Conservation (phyloP, 768 basidiomycete species). For the Hericium coralloides region DNA sequence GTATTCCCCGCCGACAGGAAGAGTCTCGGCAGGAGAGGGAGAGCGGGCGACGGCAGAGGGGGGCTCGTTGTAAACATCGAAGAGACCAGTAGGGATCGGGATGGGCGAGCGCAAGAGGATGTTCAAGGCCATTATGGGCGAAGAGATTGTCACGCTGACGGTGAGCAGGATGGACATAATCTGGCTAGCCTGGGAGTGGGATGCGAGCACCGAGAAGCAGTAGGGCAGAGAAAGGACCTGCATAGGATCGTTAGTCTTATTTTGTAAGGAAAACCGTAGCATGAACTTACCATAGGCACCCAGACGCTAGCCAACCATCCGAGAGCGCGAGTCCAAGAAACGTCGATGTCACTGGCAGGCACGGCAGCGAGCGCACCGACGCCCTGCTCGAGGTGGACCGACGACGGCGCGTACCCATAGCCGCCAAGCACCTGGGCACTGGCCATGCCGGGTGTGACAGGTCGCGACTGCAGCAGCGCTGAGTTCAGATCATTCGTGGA, state of each 20-base stretch:
- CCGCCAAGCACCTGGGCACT: slow-evolving; percentile 59
- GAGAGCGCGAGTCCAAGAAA: slow-evolving; percentile 44
- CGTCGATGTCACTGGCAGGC: slow-evolving; percentile 40
- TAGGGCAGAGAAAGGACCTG: slow-evolving; percentile 61
- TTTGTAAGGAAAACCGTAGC: not conserved
- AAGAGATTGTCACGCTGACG: slow-evolving; percentile 58
- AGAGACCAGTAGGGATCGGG: slow-evolving; percentile 59
- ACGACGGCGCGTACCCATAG: slow-evolving; percentile 48
- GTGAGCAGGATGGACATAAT: slow-evolving; percentile 42
- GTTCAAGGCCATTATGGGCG: slow-evolving; percentile 57
- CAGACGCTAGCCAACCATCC: slow-evolving; percentile 64
- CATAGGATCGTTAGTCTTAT: not conserved
- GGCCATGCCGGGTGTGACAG: slow-evolving; percentile 44
- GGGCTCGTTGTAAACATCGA: slow-evolving; percentile 39
- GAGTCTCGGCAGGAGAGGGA: slow-evolving; percentile 33
- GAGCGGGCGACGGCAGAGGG: slow-evolving; percentile 34
- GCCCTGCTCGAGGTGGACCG: slow-evolving; percentile 44
- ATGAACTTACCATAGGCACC: slow-evolving; percentile 53
- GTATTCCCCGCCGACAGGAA: slow-evolving; percentile 44
- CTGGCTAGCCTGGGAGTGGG: slow-evolving; percentile 30
- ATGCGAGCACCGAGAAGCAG: slow-evolving; percentile 32
- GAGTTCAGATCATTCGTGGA: slow-evolving; percentile 33
- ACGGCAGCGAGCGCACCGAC: slow-evolving; percentile 35
- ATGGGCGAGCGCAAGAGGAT: slow-evolving; percentile 51
- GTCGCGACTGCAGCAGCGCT: slow-evolving; percentile 34